Base-by-base conservation (phyloP, 768 basidiomycete species). In the Leucocoprinus sp. region DNA sequence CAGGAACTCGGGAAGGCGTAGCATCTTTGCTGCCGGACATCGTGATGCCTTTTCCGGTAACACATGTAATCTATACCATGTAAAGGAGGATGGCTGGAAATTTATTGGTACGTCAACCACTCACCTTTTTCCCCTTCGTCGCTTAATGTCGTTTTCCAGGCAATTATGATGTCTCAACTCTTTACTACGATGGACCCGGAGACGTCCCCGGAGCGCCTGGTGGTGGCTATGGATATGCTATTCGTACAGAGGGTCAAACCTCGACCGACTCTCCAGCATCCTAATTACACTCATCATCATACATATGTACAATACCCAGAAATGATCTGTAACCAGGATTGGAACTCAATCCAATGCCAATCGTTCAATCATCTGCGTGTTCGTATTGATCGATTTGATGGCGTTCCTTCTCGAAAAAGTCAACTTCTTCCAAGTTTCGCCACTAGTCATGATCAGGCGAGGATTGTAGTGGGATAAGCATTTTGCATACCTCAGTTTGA, bases 11-110 rank as follows among this genome's bases (percentile, higher is more conserved):
- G 86, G n/a, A 14, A 69, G 93, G 60, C 70, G 93, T 55, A 92
- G 90, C 53, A 97, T 99, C 61, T 91, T 93, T 55, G 95, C 95
- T 34, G 96, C 96, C 42, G 90, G 91, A 50, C 96, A 98, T 64
- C 84, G 95, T 51, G 93, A 96, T 62, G 92, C 92, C 5, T 95
- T 84, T 70, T 95, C 93, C 5, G 92, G 92, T 41, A 99, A 99
- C 68, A 84, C 89, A 4, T 84, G 87, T 68, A 99, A 98, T 66
- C 71, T 99, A 29, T 99, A 90, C 61, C 93, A 96, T 50, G 89
- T 99, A 57, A 84, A 91, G 61, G 82, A 95, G 62, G 76, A 87
- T 48, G 95, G 95, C 4, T 99, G 96, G 96, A 74, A 82, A 52
- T 98, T 97, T 69, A 86, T 97, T 57, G 89, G 93, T 92, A 57